phyloP scores from a whole-genome alignment of 2,329 filamentous ascomycete genomes.

The Aspergillus persii region DNA sequence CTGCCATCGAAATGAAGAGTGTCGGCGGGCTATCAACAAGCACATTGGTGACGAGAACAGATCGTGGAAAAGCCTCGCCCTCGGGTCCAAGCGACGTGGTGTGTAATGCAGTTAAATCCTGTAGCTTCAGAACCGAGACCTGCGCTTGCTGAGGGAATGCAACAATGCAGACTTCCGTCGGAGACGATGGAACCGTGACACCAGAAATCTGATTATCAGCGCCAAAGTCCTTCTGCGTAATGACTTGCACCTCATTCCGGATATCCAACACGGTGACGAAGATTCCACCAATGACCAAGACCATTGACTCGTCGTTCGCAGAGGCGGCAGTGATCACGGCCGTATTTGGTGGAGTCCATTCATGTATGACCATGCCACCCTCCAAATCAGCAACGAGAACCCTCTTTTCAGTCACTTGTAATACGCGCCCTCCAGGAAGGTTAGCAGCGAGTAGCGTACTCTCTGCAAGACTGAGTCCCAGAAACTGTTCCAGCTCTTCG shows the following conservation, averaged over 20 bases:
- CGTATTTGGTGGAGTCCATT: conserved; percentile 46
- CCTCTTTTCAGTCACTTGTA: conserved; percentile 71
- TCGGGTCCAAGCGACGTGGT: conserved; percentile 64
- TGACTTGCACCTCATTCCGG: conserved; percentile 55
- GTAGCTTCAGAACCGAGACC: conserved; percentile 70
- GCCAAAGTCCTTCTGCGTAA: conserved; percentile 60
- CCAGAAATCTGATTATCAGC: conserved; percentile 79
- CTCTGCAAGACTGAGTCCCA: conserved; percentile 66
- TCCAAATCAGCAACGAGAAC: conserved; percentile 62
- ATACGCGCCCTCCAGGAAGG: conserved; percentile 59
- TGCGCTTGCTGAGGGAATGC: conserved; percentile 86
- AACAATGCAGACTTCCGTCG: conserved; percentile 68
- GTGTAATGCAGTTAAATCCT: conserved; percentile 63
- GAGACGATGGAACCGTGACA: conserved; percentile 67
- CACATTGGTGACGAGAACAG: conserved; percentile 75
- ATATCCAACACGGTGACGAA: conserved; percentile 68
- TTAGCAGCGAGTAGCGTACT: conserved; percentile 71
- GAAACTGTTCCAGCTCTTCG: conserved; percentile 78
- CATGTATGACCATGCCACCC: conserved; percentile 44
- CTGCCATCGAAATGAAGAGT: conserved; percentile 85
- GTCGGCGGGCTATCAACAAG: conserved; percentile 67
- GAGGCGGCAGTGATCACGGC: conserved; percentile 73
- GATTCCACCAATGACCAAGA: conserved; percentile 76
- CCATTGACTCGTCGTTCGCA: conserved; percentile 65
- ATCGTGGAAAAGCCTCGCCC: conserved; percentile 75